Evolutionary conservation across 176 grass and related monocot species (phyloP), one percentile per base, ranked within the genome.

Genomic region (Triticum timopheevii): DNA sequence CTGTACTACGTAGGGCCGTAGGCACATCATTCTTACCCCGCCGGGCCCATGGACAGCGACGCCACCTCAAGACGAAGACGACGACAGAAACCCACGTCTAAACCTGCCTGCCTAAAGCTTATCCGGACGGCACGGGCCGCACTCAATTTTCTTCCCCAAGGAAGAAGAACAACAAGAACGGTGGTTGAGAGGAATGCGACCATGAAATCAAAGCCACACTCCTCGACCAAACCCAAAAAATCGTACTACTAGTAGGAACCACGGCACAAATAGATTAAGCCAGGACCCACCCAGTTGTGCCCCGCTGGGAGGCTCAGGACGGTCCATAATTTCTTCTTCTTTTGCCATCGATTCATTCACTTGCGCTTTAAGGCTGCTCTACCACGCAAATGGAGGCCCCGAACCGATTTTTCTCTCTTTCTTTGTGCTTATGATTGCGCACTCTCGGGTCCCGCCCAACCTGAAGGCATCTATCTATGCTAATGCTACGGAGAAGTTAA

Each of bases 111-210:
- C 39, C 13, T 30, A 64, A 82, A 15, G 50, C 77, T 63, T 77
- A 77, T 81, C 86, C 78, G 68, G 80, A 61, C 25, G 49, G 79
- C 38, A 66, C 39, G 8, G 4, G 42, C 28, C 25, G 30, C 63
- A 13, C 42, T 78, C 85, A 47, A 30, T 54, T 52, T 6, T 52
- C 3, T 52, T 2, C 28, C 15, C 15, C 2, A n/a, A 80, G 35
- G 69, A 72, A 81, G 5, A 40, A 4, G 10, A 47, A 33, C 85
- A 7, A 24, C 10, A 42, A 0, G 0, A 19, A 36, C 67, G 76
- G 85, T 77, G 65, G 86, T 77, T 70, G 82, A 69, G 82, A 87
- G 81, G 44, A 81, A 91, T 3, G 69, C 28, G 34, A 35, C 34
- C 34, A 35, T 35, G 15, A 65, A 75, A 58, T 13, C 45, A 24